A percentile compares a stretch with the other conserved stretches of the same genome.
Conservation (phyloP, 1,284 basidiomycete species). For the Termitomyces sp. region DNA sequence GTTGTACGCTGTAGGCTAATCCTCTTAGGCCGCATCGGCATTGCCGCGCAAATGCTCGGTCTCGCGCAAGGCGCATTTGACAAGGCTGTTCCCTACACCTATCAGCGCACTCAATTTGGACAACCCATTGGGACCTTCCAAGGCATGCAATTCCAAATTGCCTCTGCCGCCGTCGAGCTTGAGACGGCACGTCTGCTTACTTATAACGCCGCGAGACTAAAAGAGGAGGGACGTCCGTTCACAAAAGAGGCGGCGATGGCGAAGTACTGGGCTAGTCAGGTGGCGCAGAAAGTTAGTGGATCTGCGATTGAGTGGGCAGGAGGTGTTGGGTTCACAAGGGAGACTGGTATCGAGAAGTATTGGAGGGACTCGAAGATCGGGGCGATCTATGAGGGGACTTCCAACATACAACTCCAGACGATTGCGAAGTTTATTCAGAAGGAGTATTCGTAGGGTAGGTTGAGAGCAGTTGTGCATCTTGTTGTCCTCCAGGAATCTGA, state of each 20-base stretch:
- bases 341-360: slow-evolving; percentile 92
- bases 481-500: too few relatives aligned
- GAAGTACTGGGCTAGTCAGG: slow-evolving; percentile 84
- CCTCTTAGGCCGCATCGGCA: slow-evolving; percentile 78
- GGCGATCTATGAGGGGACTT: slow-evolving; percentile 94
- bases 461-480: background rate
- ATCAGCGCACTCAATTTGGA: slow-evolving; percentile 91
- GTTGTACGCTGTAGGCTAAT: background rate
- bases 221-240: slow-evolving; percentile 87
- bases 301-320: slow-evolving; percentile 96
- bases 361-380: slow-evolving; percentile 96
- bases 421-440: slow-evolving; percentile 91
- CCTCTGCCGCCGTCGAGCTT: slow-evolving; percentile 83
- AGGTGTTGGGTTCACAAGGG: slow-evolving; percentile 91
- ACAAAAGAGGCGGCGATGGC: slow-evolving; percentile 97
- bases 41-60: slow-evolving; percentile 96
- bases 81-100: slow-evolving; percentile 89
- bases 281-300: slow-evolving; percentile 87
- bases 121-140: slow-evolving; percentile 91
- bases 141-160: slow-evolving; percentile 94
- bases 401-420: slow-evolving; percentile 95
- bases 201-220: slow-evolving; percentile 93
- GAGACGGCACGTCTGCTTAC: slow-evolving; percentile 91
- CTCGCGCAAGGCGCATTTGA: slow-evolving; percentile 96
- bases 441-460: slow-evolving; percentile 47